Evolutionary conservation across 805 yeast species (phyloP).

Genomic region (Debaryomyces maramus): DNA sequence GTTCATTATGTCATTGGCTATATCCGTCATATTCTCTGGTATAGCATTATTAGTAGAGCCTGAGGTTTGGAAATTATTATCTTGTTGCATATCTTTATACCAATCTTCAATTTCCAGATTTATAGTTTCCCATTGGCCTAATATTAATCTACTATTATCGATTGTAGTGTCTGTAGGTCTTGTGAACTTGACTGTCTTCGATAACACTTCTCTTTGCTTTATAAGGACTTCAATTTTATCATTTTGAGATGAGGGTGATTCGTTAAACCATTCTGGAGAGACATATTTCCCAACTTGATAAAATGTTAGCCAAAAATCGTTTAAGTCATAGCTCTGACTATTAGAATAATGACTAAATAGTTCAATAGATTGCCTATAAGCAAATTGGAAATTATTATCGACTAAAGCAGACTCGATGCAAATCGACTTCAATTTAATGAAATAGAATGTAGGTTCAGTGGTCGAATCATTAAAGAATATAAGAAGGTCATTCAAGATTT

Average conservation of each 20-base stretch:
- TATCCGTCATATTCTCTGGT: constrained; percentile 14
- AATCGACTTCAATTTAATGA: constrained; percentile 39
- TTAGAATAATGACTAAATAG: constrained; percentile 30
- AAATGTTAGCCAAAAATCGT: constrained; percentile 64
- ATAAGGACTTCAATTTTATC: constrained; percentile 27
- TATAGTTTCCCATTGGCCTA: constrained; percentile 62
- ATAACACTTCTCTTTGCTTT: constrained; percentile 55
- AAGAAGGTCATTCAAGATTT: constrained; percentile 41
- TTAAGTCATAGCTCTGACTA: constrained; percentile 15
- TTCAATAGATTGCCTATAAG: constrained; percentile 44
- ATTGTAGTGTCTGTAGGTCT: constrained; percentile 42
- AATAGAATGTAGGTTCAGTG: constrained; percentile 17
- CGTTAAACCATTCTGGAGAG: constrained; percentile 28
- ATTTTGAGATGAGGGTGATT: constrained; percentile 25
- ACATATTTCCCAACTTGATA: constrained; percentile 67
- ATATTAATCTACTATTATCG: constrained; percentile 54
- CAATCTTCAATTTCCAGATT: constrained; percentile 34
- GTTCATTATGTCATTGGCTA: constrained; percentile 28
- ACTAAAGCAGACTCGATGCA: constrained; percentile 70
- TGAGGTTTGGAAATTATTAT: constrained; percentile 4
- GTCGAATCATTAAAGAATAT: constrained; percentile 34
- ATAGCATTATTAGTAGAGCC: constrained; percentile 15
- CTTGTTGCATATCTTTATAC: constrained; percentile 6
- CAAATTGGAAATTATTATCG: constrained; percentile 60
- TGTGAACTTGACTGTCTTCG: constrained; percentile 46